A percentile compares a stretch with the other conserved stretches of the same genome.
Evolutionary conservation across 345 rosid species (phyloP).

Genomic region (Populus pruinosa): DNA sequence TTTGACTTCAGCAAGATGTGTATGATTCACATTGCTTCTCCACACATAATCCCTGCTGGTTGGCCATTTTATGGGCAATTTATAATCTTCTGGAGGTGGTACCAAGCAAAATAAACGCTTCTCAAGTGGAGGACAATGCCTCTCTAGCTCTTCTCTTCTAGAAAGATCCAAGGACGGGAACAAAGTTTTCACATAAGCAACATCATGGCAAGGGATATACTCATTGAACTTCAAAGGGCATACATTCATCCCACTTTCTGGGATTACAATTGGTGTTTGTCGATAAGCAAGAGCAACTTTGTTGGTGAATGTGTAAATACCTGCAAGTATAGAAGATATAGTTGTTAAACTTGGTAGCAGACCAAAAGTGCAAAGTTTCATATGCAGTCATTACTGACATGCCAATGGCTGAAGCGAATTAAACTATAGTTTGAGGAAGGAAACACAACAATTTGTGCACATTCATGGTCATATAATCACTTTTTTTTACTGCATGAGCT

Average conservation of each 20-base stretch:
- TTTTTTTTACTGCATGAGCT: not conserved
- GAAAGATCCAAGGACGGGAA: conserved; percentile 55
- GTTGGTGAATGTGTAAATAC: conserved; percentile 42
- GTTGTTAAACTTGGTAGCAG: not conserved
- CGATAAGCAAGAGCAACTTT: conserved; percentile 56
- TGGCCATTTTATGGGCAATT: conserved; percentile 86
- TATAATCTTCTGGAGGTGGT: conserved; percentile 87
- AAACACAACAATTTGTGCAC: not conserved
- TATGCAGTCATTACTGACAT: not conserved
- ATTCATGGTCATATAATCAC: not conserved
- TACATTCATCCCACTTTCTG: conserved; percentile 59
- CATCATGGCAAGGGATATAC: conserved; percentile 82
- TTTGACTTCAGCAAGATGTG: conserved; percentile 77
- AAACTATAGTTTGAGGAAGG: not conserved
- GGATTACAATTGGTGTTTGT: conserved; percentile 48
- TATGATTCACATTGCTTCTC: conserved; percentile 94
- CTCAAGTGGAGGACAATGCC: conserved; percentile 82
- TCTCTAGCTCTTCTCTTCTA: conserved; percentile 78
- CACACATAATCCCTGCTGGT: conserved; percentile 80
- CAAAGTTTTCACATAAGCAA: conserved; percentile 48
- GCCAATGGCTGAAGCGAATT: not conserved
- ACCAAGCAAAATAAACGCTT: conserved; percentile 81
- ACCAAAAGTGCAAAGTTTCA: not conserved
- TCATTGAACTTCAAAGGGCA: conserved; percentile 78
- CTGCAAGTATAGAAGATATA: conserved; percentile 32